A percentile compares a stretch with the other conserved stretches of the same genome.
Conservation (phyloP, 345 rosid species). For the Pistacia integerrima region DNA sequence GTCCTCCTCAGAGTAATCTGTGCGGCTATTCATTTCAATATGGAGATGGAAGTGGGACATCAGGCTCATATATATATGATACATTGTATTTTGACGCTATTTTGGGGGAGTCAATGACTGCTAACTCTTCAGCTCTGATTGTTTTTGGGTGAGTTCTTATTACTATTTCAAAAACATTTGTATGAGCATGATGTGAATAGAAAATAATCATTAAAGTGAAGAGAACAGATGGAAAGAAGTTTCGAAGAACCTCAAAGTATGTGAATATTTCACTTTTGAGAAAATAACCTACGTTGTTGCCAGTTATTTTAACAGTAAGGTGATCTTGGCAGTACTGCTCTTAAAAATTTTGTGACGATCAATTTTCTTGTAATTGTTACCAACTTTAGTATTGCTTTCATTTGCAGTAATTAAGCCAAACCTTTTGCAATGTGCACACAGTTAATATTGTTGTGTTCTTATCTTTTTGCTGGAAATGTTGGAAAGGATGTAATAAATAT, state of each 20-base stretch:
- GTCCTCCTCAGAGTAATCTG: conserved; percentile 62
- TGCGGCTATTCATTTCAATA: conserved; percentile 87
- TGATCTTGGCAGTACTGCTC: background rate
- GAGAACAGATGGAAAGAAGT: background rate
- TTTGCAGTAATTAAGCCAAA: background rate
- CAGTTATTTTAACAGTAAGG: background rate
- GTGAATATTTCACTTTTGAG: background rate
- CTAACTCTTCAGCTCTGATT: conserved; percentile 79
- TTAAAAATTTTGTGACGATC: background rate
- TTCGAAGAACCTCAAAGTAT: background rate
- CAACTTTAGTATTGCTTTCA: background rate
- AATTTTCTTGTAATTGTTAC: background rate
- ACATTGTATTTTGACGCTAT: conserved; percentile 68
- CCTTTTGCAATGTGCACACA: background rate
- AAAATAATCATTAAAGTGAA: no score
- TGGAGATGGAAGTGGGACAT: conserved; percentile 96
- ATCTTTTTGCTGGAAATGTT: background rate
- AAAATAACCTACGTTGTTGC: background rate
- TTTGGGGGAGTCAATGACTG: conserved; percentile 61
- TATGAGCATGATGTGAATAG: background rate
- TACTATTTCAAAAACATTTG: background rate
- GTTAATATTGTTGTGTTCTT: background rate
- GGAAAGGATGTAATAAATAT: background rate
- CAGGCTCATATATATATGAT: conserved; percentile 82
- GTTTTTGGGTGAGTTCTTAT: conserved; percentile 74